phyloP scores from a whole-genome alignment of 768 basidiomycete species.

The Pseudohyphozyma bogoriensis region DNA sequence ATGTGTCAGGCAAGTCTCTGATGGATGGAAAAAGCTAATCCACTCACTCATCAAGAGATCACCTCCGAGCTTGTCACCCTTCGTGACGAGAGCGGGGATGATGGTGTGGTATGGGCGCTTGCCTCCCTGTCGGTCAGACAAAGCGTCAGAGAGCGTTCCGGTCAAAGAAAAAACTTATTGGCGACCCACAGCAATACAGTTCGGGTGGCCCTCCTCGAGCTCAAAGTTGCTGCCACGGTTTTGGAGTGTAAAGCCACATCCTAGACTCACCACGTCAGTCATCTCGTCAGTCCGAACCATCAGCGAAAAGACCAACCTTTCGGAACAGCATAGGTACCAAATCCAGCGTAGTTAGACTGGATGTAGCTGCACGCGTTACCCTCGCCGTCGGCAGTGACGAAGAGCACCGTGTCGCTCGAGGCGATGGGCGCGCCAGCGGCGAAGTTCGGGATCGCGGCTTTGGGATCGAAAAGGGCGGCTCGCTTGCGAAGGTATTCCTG shows the following conservation, averaged over 20 bases:
- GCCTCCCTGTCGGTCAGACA: too few relatives aligned
- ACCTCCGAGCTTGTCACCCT: conserved; percentile 15
- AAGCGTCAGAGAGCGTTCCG: too few relatives aligned
- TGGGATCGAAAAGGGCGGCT: conserved; percentile 66
- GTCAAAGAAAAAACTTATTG: too few relatives aligned
- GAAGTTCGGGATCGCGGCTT: conserved; percentile 54
- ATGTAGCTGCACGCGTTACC: conserved; percentile 39
- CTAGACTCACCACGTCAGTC: too few relatives aligned
- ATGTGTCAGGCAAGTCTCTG: neutral
- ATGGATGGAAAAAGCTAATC: conserved; percentile 7
- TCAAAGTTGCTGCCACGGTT: conserved; percentile 82
- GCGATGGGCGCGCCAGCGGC: conserved; percentile 66
- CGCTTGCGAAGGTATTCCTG: conserved; percentile 71
- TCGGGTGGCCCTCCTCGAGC: conserved; percentile 70
- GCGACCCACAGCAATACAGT: conserved; percentile 69
- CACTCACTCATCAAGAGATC: conserved; percentile 63
- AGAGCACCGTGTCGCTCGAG: conserved; percentile 90
- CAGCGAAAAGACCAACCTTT: too few relatives aligned
- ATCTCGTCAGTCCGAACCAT: too few relatives aligned
- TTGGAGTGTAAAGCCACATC: conserved; percentile 92
- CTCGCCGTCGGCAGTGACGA: conserved; percentile 55
- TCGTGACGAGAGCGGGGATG: conserved; percentile 63
- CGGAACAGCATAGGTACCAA: conserved; percentile 72
- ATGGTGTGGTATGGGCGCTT: conserved; percentile 31
- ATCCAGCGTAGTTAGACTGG: conserved; percentile 67